phyloP scores from a whole-genome alignment of 225 moss, liverwort and hornwort species.

The Thuidium tamariscinum region DNA sequence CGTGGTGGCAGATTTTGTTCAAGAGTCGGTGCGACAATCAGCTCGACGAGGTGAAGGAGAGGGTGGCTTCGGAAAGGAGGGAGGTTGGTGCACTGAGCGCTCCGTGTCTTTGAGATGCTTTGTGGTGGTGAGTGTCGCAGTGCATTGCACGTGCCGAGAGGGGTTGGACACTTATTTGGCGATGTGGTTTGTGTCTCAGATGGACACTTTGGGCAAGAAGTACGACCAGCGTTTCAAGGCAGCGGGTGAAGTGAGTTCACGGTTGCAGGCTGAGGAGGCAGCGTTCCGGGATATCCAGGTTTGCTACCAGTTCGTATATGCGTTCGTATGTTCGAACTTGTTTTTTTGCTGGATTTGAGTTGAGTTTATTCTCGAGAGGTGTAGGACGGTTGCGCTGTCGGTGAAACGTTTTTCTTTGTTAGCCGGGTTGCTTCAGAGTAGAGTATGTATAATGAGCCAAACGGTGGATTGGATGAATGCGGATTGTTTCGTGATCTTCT shows the following conservation, averaged over 20 bases:
- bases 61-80: slow-evolving; percentile 45
- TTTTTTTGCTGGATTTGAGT: neutral
- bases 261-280: slow-evolving; percentile 61
- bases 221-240: slow-evolving; percentile 74
- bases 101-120: neutral
- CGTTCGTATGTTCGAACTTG: too few species aligned
- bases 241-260: slow-evolving; percentile 61
- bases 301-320: neutral
- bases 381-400: neutral
- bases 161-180: neutral
- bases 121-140: neutral
- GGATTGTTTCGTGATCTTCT: neutral
- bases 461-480: neutral
- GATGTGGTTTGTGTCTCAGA: slow-evolving; percentile 19
- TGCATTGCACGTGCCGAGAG: neutral
- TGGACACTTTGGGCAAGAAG: slow-evolving; percentile 57
- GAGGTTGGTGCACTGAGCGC: slow-evolving; percentile 29
- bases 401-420: neutral
- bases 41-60: slow-evolving; percentile 56
- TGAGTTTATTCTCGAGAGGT: neutral
- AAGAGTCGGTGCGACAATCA: slow-evolving; percentile 73
- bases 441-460: neutral
- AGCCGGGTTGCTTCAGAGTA: neutral
- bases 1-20: slow-evolving; percentile 49
- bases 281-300: slow-evolving; percentile 74